phyloP scores from a whole-genome alignment of 2,329 filamentous ascomycete genomes.

The Paecilomyces dactylethromorphus region DNA sequence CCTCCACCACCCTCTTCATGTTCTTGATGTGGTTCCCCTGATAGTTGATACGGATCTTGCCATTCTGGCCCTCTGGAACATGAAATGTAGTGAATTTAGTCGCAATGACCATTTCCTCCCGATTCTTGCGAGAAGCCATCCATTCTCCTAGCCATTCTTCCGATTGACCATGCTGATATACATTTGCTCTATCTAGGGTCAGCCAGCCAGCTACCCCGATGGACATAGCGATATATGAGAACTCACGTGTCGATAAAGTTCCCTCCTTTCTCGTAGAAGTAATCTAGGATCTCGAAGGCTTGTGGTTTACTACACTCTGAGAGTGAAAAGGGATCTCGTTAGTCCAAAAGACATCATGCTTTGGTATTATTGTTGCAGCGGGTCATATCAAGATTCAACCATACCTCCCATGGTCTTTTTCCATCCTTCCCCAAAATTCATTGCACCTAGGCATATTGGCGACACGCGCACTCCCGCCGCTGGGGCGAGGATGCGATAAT shows the following conservation, averaged over 20 bases:
- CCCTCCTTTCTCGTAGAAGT: slow-evolving; percentile 41
- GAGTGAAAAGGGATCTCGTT: slow-evolving; percentile 11
- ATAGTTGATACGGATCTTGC: slow-evolving; percentile 30
- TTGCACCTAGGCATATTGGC: slow-evolving; percentile 3
- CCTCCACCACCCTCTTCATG: slow-evolving; percentile 19
- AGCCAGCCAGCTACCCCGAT: background rate
- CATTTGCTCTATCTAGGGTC: slow-evolving; percentile 26
- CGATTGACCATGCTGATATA: slow-evolving; percentile 42
- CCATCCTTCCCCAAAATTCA: background rate
- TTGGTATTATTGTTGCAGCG: too few relatives aligned
- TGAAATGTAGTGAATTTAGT: slow-evolving; percentile 46
- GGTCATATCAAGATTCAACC: background rate
- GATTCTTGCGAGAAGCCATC: slow-evolving; percentile 37
- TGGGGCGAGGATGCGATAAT: slow-evolving; percentile 2
- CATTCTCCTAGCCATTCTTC: slow-evolving; percentile 47
- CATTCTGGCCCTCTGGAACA: slow-evolving; percentile 17
- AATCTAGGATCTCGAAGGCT: slow-evolving; percentile 41
- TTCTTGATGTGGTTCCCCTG: slow-evolving; percentile 30
- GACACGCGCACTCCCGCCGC: slow-evolving; percentile 3
- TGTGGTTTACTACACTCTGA: slow-evolving; percentile 41
- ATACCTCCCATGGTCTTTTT: background rate
- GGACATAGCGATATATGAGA: background rate
- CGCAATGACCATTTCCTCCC: slow-evolving; percentile 48
- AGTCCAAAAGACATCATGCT: slow-evolving; percentile 13
- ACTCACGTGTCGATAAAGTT: slow-evolving; percentile 48